These are phyloP conservation scores for Tricholoma matsutake DNA, from an alignment of 768 basidiomycete species.

Conservation along the genomic window DNA sequence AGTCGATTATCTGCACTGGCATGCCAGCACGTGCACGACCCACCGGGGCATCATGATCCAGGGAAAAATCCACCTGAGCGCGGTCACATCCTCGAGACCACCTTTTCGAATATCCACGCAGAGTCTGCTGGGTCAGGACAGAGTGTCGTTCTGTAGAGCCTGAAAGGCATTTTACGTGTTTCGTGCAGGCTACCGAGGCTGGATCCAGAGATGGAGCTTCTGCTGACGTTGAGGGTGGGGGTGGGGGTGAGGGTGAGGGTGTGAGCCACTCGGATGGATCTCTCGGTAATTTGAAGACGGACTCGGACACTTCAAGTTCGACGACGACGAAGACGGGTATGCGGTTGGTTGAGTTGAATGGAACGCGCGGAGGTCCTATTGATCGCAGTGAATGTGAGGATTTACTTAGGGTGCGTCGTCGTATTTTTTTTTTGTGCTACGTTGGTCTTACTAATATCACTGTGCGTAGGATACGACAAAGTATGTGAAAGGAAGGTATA, in stretches of 20 bases:
- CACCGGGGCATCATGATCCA: constrained; percentile 18
- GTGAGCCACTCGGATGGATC: too few species aligned
- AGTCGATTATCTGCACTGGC: too few species aligned
- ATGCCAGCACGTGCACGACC: too few species aligned
- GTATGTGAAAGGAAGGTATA: neutral
- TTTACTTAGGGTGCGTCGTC: constrained; percentile 36
- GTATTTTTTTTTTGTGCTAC: neutral
- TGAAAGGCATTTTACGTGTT: constrained; percentile 85
- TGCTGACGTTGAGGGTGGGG: neutral
- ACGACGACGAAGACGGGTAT: too few species aligned
- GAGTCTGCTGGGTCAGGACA: constrained; percentile 71
- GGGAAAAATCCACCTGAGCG: constrained; percentile 72
- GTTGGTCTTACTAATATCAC: neutral
- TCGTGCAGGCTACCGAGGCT: constrained; percentile 60
- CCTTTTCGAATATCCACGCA: constrained; percentile 77
- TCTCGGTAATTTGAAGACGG: neutral
- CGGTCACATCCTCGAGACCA: constrained; percentile 70
- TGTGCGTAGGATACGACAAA: neutral
- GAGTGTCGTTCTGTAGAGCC: constrained; percentile 65
- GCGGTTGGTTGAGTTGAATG: constrained; percentile 77
- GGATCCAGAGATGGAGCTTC: neutral
- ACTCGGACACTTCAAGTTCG: neutral
- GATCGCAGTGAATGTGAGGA: constrained; percentile 67
- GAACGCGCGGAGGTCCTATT: constrained; percentile 71
- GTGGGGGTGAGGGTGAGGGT: too few species aligned